Percentiles rank a stretch among this genome's conserved stretches.
Evolutionary conservation across 371 early-diverging fungal genomes (phyloP).

Genomic region (Circinella minor): DNA sequence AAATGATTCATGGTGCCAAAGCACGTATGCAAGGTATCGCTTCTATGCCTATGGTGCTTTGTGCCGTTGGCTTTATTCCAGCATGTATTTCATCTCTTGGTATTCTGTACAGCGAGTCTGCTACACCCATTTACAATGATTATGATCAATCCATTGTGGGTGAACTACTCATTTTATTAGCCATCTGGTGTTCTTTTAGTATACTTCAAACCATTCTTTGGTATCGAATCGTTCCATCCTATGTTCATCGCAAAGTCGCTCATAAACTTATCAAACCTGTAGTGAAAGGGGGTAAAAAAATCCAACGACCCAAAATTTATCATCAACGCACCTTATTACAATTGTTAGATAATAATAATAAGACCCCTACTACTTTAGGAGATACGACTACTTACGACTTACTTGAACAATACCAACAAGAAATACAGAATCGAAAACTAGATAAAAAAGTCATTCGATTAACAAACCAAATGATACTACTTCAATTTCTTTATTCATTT

Average conservation of each 20-base stretch:
- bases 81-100: background rate
- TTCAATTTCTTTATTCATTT: background rate
- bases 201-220: background rate
- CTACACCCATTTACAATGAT: background rate
- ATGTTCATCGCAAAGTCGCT: background rate
- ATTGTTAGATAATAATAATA: background rate
- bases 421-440: background rate
- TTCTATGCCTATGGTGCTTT: background rate
- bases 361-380: too few species aligned
- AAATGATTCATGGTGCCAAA: background rate
- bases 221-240: slow-evolving; percentile 1
- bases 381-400: background rate
- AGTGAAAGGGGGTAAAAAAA: background rate
- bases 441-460: background rate
- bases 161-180: background rate
- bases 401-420: background rate
- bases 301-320: background rate
- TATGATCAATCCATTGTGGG: slow-evolving; percentile 2
- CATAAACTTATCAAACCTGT: background rate
- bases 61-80: background rate
- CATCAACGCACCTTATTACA: background rate
- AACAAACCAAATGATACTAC: background rate
- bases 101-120: background rate
- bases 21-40: background rate
- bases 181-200: slow-evolving; percentile 2